A percentile compares a stretch with the other conserved stretches of the same genome.
Conservation (phyloP, 108 stramenopile species). For the Nitzschia sp. region DNA sequence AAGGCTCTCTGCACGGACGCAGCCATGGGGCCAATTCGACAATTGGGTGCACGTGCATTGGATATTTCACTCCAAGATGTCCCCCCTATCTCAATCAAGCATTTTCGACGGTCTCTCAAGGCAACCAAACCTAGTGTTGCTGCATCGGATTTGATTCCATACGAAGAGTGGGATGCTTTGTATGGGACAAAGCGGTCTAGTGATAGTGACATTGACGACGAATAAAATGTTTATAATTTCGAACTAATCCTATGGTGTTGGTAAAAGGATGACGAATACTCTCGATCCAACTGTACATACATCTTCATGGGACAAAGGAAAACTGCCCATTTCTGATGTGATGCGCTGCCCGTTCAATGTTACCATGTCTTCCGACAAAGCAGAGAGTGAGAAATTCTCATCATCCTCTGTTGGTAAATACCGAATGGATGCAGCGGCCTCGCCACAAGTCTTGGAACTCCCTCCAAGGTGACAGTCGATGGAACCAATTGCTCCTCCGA, state of each 20-base stretch:
- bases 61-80: constrained; percentile 68
- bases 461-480: constrained; percentile 84
- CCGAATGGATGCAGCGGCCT: constrained; percentile 68
- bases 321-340: constrained; percentile 60
- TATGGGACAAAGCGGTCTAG: constrained; percentile 63
- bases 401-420: constrained; percentile 41
- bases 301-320: constrained; percentile 70
- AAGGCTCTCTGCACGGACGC: constrained; percentile 90
- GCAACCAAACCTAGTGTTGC: constrained; percentile 88
- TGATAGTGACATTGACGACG: constrained; percentile 53
- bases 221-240: constrained; percentile 14
- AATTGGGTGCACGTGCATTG: constrained; percentile 66
- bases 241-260: background rate
- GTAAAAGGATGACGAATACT: constrained; percentile 74
- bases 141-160: constrained; percentile 69
- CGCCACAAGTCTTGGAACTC: constrained; percentile 56
- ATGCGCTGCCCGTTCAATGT: constrained; percentile 80
- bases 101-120: constrained; percentile 80
- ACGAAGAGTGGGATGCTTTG: constrained; percentile 72
- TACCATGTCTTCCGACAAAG: constrained; percentile 68
- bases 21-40: constrained; percentile 92
- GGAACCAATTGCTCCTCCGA: constrained; percentile 67
- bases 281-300: constrained; percentile 77
- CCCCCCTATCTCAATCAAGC: constrained; percentile 85
- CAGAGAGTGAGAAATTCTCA: constrained; percentile 64